Conservation (phyloP, 78 protist genomes). For the Protostelium mycophagum region DNA sequence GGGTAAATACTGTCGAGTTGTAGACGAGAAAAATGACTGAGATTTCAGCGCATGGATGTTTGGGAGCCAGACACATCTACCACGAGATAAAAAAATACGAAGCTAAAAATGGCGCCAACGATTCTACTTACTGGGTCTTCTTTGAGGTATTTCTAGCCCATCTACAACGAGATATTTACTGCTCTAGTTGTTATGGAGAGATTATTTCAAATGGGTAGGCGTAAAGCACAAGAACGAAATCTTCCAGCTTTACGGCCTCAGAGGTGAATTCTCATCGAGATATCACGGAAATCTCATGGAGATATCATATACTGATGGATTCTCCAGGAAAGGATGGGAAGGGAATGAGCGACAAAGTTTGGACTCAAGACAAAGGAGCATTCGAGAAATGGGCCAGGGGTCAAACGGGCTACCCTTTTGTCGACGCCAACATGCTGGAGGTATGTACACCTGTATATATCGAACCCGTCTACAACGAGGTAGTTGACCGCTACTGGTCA, state of each 20-base stretch:
- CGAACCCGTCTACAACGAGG: neutral
- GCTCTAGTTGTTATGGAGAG: conserved; percentile 44
- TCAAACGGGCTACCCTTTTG: conserved; percentile 41
- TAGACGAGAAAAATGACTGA: too few species aligned
- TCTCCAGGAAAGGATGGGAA: neutral
- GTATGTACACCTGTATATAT: neutral
- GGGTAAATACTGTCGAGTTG: neutral
- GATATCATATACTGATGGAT: neutral
- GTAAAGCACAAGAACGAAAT: conserved; percentile 9
- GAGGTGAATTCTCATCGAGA: neutral
- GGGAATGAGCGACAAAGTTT: neutral
- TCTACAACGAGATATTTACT: neutral
- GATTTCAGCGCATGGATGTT: conserved; percentile 67
- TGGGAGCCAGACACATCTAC: conserved; percentile 21
- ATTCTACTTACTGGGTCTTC: conserved; percentile 62
- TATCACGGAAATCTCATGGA: neutral
- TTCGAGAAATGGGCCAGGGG: conserved; percentile 40
- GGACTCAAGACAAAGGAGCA: neutral
- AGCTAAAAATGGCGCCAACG: conserved; percentile 23
- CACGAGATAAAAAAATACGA: conserved; percentile 33
- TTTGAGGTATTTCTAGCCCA: conserved; percentile 10
- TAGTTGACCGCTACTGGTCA: conserved; percentile 36
- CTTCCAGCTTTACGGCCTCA: conserved; percentile 8
- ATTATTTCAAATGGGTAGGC: conserved; percentile 36
- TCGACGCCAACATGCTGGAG: conserved; percentile 65